A percentile compares a stretch with the other conserved stretches of the same genome.
These are phyloP conservation scores for Mycena metata DNA, from an alignment of 768 basidiomycete species.

Conservation along the genomic window DNA sequence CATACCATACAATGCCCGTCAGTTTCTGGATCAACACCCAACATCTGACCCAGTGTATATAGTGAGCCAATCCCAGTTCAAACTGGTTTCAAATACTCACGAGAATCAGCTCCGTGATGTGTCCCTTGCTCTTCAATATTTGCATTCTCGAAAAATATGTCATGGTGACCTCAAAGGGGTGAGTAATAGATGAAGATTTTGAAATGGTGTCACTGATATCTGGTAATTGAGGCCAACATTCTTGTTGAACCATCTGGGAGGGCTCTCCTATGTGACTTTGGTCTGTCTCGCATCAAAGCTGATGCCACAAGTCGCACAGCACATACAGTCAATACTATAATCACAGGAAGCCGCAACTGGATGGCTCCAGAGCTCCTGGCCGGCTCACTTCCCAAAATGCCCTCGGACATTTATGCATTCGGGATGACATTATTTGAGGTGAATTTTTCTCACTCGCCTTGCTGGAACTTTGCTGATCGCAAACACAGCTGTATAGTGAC, in stretches of 20 bases:
- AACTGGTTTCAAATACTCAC: not conserved
- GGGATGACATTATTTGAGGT: slow-evolving; percentile 43
- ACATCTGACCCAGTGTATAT: slow-evolving; percentile 12
- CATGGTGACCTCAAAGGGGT: slow-evolving; percentile 8
- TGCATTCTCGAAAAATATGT: slow-evolving; percentile 29
- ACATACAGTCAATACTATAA: not conserved
- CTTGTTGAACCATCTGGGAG: slow-evolving; percentile 30
- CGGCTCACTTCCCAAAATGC: slow-evolving; percentile 26
- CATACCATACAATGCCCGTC: slow-evolving; percentile 28
- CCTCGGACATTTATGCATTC: slow-evolving; percentile 42
- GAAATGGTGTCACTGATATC: no score
- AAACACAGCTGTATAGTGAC: no score
- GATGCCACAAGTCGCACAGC: slow-evolving; percentile 24
- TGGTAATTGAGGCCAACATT: slow-evolving; percentile 35
- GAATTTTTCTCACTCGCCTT: no score
- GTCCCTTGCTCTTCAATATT: slow-evolving; percentile 20
- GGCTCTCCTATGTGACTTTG: slow-evolving; percentile 36
- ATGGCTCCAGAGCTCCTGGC: slow-evolving; percentile 38
- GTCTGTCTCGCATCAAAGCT: slow-evolving; percentile 31
- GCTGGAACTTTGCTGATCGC: no score
- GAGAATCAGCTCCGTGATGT: slow-evolving; percentile 1
- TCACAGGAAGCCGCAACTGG: slow-evolving; percentile 41
- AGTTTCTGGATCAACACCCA: slow-evolving; percentile 25
- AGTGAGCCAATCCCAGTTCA: not conserved
- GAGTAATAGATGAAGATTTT: not conserved